Conservation (phyloP, 176 grass and related monocot genomes). For the Cocos nucifera region DNA sequence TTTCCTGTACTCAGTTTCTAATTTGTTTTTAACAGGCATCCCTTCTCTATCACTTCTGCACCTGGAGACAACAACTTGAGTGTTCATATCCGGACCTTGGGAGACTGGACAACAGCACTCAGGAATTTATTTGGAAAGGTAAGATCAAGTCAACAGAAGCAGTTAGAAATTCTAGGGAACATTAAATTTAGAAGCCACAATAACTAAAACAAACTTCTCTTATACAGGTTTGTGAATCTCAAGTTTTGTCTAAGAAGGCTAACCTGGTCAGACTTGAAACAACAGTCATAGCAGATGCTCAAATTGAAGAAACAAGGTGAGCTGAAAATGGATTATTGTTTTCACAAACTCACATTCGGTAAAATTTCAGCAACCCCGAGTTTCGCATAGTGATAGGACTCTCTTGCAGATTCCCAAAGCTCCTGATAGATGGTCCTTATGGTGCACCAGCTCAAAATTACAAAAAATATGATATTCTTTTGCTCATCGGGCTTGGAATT, state of each 20-base stretch:
- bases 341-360: too few relatives aligned
- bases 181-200: too few relatives aligned
- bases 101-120: constrained; percentile 92
- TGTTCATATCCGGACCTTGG: constrained; percentile 88
- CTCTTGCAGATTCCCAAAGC: constrained; percentile 64
- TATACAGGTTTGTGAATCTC: constrained; percentile 56
- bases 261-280: constrained; percentile 88
- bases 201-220: constrained; percentile 1
- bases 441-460: constrained; percentile 99
- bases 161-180: too few relatives aligned
- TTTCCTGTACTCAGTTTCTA: constrained; percentile 11
- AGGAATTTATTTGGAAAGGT: constrained; percentile 91
- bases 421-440: constrained; percentile 83
- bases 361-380: too few relatives aligned
- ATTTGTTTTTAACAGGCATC: constrained; percentile 55
- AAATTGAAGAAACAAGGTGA: constrained; percentile 67
- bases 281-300: constrained; percentile 73
- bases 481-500: constrained; percentile 89
- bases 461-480: constrained; percentile 97
- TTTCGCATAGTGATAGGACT: background rate
- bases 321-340: background rate
- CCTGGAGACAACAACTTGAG: constrained; percentile 79
- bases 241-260: constrained; percentile 95
- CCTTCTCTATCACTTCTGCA: constrained; percentile 95
- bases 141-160: constrained; percentile 13